Conservation (phyloP, 139 green algal genomes). For the Auxenochlorella protothecoides region DNA sequence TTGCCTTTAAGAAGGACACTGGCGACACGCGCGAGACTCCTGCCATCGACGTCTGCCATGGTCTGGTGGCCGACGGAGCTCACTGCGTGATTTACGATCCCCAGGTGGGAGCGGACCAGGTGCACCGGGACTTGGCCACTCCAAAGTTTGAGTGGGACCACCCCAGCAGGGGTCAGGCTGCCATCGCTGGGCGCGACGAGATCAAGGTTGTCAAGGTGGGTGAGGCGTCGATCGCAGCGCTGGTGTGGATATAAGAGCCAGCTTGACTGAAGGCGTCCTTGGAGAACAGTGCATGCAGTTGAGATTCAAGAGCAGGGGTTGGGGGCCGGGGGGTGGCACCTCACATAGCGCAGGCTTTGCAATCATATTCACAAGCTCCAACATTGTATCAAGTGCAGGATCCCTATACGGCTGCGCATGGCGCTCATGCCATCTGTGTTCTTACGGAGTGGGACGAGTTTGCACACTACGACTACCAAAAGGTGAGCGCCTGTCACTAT, state of each 20-base stretch:
- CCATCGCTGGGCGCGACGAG: too few species aligned
- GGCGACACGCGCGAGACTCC: constrained; percentile 97
- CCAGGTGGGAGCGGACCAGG: constrained; percentile 68
- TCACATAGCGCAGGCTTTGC: too few species aligned
- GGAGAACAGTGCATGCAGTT: too few species aligned
- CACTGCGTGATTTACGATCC: constrained; percentile 83
- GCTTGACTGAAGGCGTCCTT: too few species aligned
- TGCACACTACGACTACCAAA: constrained; percentile 68
- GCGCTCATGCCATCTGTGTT: constrained; percentile 76
- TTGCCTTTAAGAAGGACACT: constrained; percentile 99
- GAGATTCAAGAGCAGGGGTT: too few species aligned
- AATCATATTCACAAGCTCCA: too few species aligned
- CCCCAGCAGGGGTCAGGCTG: constrained; percentile 29
- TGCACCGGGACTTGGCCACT: constrained; percentile 71
- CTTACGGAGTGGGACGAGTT: constrained; percentile 99
- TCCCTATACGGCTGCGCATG: constrained; percentile 54
- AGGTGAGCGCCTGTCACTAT: too few species aligned
- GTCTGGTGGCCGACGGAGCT: constrained; percentile 40
- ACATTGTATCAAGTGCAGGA: constrained; percentile 6
- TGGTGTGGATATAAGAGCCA: too few species aligned
- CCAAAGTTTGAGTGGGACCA: constrained; percentile 89
- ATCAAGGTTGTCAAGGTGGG: too few species aligned
- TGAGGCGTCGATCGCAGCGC: too few species aligned
- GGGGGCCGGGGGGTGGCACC: too few species aligned
- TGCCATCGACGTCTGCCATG: constrained; percentile 92